Conservation (phyloP, 371 early-diverging fungal genomes). For the Mortierella sp. region DNA sequence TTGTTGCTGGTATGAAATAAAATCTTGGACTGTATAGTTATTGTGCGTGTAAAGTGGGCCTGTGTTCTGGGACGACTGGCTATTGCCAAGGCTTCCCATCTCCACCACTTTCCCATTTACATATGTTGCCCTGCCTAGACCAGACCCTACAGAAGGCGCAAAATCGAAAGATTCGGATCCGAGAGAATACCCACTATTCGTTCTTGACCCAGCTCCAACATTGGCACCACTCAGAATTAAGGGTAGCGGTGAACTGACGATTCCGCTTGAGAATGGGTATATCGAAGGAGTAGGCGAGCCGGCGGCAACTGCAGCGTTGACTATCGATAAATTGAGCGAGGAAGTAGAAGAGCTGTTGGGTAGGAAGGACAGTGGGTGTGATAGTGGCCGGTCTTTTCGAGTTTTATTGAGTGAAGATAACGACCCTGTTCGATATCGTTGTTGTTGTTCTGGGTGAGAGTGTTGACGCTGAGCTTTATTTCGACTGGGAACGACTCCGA, state of each 20-base stretch:
- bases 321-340: conserved; percentile 46
- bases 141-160: conserved; percentile 31
- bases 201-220: conserved; percentile 16
- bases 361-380: conserved; percentile 43
- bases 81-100: conserved; percentile 29
- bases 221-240: conserved; percentile 18
- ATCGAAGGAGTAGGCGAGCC: conserved; percentile 16
- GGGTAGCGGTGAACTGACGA: conserved; percentile 36
- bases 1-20: conserved; percentile 55
- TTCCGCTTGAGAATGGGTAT: conserved; percentile 13
- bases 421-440: conserved; percentile 32
- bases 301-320: conserved; percentile 49
- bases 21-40: conserved; percentile 48
- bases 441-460: conserved; percentile 3
- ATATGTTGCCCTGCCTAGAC: conserved; percentile 49
- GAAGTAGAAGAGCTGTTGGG: conserved; percentile 39
- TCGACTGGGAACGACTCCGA: background rate
- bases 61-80: background rate
- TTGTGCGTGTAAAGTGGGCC: conserved; percentile 20
- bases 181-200: conserved; percentile 37
- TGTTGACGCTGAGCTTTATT: conserved; percentile 1
- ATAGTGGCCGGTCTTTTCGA: conserved; percentile 33
- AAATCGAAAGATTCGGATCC: conserved; percentile 43
- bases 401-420: conserved; percentile 15
- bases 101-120: conserved; percentile 48